Base-by-base conservation (phyloP, 768 basidiomycete genomes). In the Mycena filopes region DNA sequence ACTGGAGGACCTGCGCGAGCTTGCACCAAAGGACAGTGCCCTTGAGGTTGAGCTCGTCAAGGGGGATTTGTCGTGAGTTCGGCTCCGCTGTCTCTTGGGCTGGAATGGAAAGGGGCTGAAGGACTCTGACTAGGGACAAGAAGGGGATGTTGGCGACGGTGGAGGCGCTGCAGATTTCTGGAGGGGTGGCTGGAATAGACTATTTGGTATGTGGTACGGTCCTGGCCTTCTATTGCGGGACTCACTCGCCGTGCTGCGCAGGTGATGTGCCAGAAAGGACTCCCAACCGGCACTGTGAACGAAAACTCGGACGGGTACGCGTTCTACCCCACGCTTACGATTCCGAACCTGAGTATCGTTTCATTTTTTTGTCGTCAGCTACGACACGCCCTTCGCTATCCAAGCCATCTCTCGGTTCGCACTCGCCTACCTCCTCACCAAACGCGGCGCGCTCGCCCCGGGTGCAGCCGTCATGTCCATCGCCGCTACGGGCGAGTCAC, bases 41-140 rank as follows among this genome's bases (percentile, higher is more conserved):
- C 12, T 62, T 23, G 3, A 45, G 43, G 21, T 48, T 16, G 60
- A 62, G 26, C 55, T 62, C 23, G 45, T 62, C 4, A 40, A 62
- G 18, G 60, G 60, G 9, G 51, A 62, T 26, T 25, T 62, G 10
- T 36, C 33, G 60, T 62, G 43, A 9, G 60, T 62, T 29, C 29
- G n/a, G n/a, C n/a, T n/a, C n/a, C n/a, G n/a, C n/a, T n/a, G n/a
- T n/a, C n/a, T n/a, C n/a, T n/a, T n/a, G n/a, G n/a, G n/a, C n/a
- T n/a, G n/a, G n/a, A n/a, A n/a, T n/a, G n/a, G n/a, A n/a, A n/a
- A n/a, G n/a, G n/a, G n/a, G n/a, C n/a, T n/a, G n/a, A n/a, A n/a
- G n/a, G n/a, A n/a, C n/a, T n/a, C n/a, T n/a, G n/a, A n/a, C n/a
- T 25, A 46, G 41, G 23, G 15, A 48, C n/a, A n/a, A 13, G 23